Percentiles rank a stretch among this genome's conserved stretches.
These are phyloP conservation scores for Teratosphaeria gauchensis DNA, from an alignment of 2,329 filamentous ascomycete genomes.

Conservation along the genomic window DNA sequence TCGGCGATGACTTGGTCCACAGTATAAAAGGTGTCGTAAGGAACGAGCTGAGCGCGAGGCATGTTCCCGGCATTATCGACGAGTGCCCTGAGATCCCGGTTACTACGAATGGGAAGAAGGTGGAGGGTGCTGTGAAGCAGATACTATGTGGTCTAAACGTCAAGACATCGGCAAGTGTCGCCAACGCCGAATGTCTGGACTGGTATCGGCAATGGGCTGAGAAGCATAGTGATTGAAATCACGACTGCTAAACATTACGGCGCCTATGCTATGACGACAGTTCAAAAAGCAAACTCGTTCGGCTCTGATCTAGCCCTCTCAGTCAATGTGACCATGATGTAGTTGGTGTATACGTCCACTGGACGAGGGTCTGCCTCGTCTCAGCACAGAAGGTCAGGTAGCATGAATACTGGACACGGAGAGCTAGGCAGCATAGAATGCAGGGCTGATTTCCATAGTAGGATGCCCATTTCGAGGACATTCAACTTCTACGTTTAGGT, in stretches of 20 bases:
- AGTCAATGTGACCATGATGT: too few species aligned
- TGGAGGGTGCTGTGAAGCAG: constrained; percentile 93
- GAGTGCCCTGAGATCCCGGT: constrained; percentile 80
- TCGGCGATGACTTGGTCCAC: constrained; percentile 51
- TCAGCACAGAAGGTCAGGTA: too few species aligned
- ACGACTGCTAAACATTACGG: too few species aligned
- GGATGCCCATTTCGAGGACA: too few species aligned
- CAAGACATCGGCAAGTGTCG: constrained; percentile 86
- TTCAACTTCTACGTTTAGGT: neutral
- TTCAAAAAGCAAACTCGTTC: too few species aligned
- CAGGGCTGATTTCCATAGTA: too few species aligned
- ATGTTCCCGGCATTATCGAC: constrained; percentile 77
- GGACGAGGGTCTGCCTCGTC: too few species aligned
- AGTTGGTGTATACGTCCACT: too few species aligned
- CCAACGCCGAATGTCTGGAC: constrained; percentile 76
- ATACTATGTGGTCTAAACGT: constrained; percentile 81
- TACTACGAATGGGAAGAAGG: constrained; percentile 95
- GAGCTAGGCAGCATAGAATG: too few species aligned
- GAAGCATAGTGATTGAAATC: constrained; percentile 7
- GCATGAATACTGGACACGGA: too few species aligned
- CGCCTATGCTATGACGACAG: too few species aligned
- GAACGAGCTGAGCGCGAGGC: constrained; percentile 72
- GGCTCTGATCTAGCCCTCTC: too few species aligned
- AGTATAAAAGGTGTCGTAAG: constrained; percentile 61
- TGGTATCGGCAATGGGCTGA: constrained; percentile 78